Base-by-base conservation (phyloP, 2,329 filamentous ascomycete species). In the Exophiala sideris region DNA sequence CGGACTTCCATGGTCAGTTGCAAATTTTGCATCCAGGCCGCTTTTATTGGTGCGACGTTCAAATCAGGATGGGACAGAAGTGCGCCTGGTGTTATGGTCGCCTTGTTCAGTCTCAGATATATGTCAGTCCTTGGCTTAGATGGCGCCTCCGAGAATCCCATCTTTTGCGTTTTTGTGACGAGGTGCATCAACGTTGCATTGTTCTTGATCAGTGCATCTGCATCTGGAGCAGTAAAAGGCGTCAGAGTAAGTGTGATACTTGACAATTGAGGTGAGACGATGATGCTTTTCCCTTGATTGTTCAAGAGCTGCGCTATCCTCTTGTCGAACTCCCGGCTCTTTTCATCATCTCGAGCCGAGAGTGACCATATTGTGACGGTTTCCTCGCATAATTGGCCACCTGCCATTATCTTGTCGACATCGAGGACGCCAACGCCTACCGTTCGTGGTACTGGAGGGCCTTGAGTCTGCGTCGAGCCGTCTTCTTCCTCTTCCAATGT, bases 81-180 rank as follows among this genome's bases (percentile, higher is more conserved):
- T 9, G 81, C 80, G 60, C 83, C 80, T 53, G 85, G 84, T 14
- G 87, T 85, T 20, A 99, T 76, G n/a, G 85, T 79, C 0, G 90
- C 88, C 59, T 90, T 85, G 54, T 85, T 84, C 45, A 99, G 72
- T 0, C 91, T 96, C 41, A 99, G 72, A 68, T 99, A 99, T 47
- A 99, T 97, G 69, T 99, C 95, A 9, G 91, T 96, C 64, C 95
- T 81, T 12, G 88, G 80, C 67, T 90, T 91, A 0, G 87, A 91
- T 0, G 94, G 92, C 1, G 91, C 91, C 10, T 91, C 91, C 3
- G 92, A 89, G 68, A 99, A 97, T 1, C 91, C 94, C 70, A 97
- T 91, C 68, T 94, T 94, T 64, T 80, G 87, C 0, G 91, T 95
- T 69, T 87, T 87, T 53, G 80, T 79, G 56, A 97, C 82, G 48